phyloP scores from a whole-genome alignment of 2,329 filamentous ascomycete genomes.

The Cytospora leucostoma region DNA sequence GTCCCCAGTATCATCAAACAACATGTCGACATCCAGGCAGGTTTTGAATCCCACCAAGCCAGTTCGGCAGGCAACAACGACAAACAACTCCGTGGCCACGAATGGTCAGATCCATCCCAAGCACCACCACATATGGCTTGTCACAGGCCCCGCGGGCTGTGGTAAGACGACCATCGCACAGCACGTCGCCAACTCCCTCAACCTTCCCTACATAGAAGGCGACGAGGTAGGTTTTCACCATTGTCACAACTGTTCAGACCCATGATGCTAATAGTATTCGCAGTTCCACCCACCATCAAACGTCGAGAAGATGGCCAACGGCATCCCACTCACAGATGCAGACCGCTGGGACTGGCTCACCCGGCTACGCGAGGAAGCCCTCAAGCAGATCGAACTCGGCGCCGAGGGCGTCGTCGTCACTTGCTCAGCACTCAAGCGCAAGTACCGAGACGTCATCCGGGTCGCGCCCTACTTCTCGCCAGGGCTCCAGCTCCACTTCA shows the following conservation, averaged over 20 bases:
- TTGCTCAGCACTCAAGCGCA: constrained; percentile 93
- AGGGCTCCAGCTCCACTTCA: constrained; percentile 81
- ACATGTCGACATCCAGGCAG: constrained; percentile 32
- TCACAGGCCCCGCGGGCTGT: constrained; percentile 77
- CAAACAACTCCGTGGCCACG: constrained; percentile 35
- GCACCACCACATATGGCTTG: constrained; percentile 74
- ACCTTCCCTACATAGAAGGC: constrained; percentile 73
- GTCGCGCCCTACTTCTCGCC: constrained; percentile 76
- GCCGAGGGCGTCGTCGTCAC: constrained; percentile 84
- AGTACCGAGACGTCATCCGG: constrained; percentile 91
- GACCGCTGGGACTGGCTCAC: constrained; percentile 99
- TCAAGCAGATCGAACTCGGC: constrained; percentile 56
- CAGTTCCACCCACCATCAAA: constrained; percentile 77
- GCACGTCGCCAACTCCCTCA: constrained; percentile 61
- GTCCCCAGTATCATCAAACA: constrained; percentile 33
- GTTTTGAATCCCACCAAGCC: constrained; percentile 36
- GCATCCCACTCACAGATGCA: constrained; percentile 82
- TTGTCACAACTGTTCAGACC: background rate
- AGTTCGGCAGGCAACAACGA: constrained; percentile 34
- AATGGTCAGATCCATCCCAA: constrained; percentile 35
- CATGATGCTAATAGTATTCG: background rate
- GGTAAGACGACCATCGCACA: constrained; percentile 77
- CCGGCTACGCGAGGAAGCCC: constrained; percentile 68
- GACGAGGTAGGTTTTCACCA: constrained; percentile 64
- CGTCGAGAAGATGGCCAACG: constrained; percentile 86